phyloP scores from a whole-genome alignment of 441 rosid genomes.

The Kokia cookei region DNA sequence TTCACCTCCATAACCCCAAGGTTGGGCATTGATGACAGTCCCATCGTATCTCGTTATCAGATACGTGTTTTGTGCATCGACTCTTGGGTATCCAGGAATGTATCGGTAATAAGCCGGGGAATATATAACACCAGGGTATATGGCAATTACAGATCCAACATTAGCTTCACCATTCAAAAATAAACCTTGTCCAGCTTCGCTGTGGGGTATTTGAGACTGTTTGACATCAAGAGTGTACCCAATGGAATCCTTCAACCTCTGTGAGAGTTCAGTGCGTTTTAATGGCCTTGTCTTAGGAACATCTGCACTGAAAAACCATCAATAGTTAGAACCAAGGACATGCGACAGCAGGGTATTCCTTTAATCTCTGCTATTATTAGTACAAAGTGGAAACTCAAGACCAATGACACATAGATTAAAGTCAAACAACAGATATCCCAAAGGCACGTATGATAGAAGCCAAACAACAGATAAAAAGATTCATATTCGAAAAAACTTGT shows the following conservation, averaged over 20 bases:
- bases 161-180: slow-evolving; percentile 72
- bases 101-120: slow-evolving; percentile 64
- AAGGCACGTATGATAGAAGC: background rate
- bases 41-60: slow-evolving; percentile 82
- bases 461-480: background rate
- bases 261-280: slow-evolving; percentile 46
- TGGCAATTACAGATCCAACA: slow-evolving; percentile 66
- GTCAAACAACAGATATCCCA: background rate
- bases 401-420: background rate
- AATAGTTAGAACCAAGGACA: slow-evolving; percentile 1
- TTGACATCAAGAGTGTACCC: slow-evolving; percentile 60
- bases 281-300: slow-evolving; percentile 57
- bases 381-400: background rate
- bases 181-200: slow-evolving; percentile 73
- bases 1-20: slow-evolving; percentile 79
- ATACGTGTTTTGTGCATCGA: slow-evolving; percentile 56
- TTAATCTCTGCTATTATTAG: background rate
- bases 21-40: slow-evolving; percentile 67
- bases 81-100: slow-evolving; percentile 77
- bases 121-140: slow-evolving; percentile 79
- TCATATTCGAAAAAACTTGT: background rate
- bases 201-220: slow-evolving; percentile 63
- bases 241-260: slow-evolving; percentile 47
- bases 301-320: slow-evolving; percentile 65
- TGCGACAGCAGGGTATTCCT: background rate